Base-by-base conservation (phyloP, 345 rosid species). In the Melastoma malabathricum region DNA sequence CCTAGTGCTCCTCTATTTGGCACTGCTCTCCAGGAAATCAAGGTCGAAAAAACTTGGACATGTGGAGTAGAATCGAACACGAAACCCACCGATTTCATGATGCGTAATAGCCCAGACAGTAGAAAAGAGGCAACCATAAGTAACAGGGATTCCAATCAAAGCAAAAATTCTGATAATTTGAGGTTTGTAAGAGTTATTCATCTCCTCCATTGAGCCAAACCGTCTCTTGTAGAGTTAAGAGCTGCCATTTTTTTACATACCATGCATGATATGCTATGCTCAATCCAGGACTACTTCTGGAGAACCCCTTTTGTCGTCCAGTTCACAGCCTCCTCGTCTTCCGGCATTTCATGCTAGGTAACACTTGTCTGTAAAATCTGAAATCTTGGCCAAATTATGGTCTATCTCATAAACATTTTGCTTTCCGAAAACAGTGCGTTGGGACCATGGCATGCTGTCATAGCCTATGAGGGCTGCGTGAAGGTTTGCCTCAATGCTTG, bases 401-500 rank as follows among this genome's bases (percentile, higher is more conserved):
- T 34, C 41, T 34, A 34, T 41, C 38, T 48, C 44, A 60, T 45
- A 59, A 62, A 17, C 59, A 20, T 41, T 52, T 14, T 20, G 44
- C 22, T 51, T 5, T 58, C 12, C 12, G 50, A 61, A 58, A 34
- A 34, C 82, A 92, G 98, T 66, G 82, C 95, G 50, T 70, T 78
- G 27, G 96, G 98, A 44, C 96, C 96, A 45, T 92, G 98, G 98
- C 86, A 87, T 75, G 89, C 89, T 52, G 89, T 92, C 29, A 69
- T 92, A 73, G 83, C 98, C 8, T 92, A 92, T 68, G 98, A 92
- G 67, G 98, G 89, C 55, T 92, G 96, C 60, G 96, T 87, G 48
- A 86, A 96, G 22, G 80, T 92, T 56, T 92, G 98, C 65, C 98
- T 92, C 66, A 85, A 92, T 70, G 94, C 98, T 43, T 92, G 98